Percentiles rank a stretch among this genome's conserved stretches.
These are phyloP conservation scores for Cyclotella sp. DNA, from an alignment of 108 stramenopile genomes.

Conservation along the genomic window DNA sequence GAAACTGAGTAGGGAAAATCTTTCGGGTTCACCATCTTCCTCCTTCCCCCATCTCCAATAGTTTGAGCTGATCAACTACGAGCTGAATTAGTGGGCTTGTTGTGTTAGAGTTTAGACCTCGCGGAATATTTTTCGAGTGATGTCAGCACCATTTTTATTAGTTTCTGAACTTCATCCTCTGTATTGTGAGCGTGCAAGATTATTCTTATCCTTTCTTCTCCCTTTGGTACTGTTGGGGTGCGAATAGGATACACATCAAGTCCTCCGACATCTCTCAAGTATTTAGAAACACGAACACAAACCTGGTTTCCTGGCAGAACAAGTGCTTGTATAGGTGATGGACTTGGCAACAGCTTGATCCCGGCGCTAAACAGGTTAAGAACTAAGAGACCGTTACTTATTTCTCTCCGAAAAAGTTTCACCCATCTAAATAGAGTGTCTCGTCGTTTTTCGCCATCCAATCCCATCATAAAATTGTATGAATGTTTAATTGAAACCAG, in stretches of 20 bases:
- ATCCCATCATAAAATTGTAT: constrained; percentile 76
- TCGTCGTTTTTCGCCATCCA: constrained; percentile 60
- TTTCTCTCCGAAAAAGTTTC: constrained; percentile 44
- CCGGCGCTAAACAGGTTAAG: constrained; percentile 21
- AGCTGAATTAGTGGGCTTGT: no score
- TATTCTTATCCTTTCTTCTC: constrained; percentile 91
- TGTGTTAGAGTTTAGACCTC: not conserved
- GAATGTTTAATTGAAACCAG: constrained; percentile 80
- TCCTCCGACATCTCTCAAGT: constrained; percentile 50
- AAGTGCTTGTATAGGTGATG: constrained; percentile 95
- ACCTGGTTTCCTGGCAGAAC: constrained; percentile 84
- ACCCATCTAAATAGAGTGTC: constrained; percentile 49
- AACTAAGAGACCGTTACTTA: constrained; percentile 29
- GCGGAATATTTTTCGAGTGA: constrained; percentile 17
- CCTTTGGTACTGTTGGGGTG: constrained; percentile 93
- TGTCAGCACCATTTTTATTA: constrained; percentile 48
- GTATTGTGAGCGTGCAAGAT: constrained; percentile 93
- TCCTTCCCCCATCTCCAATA: no score
- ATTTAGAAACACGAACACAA: constrained; percentile 70
- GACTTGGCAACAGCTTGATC: constrained; percentile 59
- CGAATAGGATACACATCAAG: constrained; percentile 93
- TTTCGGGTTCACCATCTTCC: no score
- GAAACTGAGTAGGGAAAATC: no score
- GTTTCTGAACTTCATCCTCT: constrained; percentile 60
- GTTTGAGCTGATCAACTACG: no score